phyloP scores from a whole-genome alignment of 2,329 filamentous ascomycete species.

The Exophiala calicioides region DNA sequence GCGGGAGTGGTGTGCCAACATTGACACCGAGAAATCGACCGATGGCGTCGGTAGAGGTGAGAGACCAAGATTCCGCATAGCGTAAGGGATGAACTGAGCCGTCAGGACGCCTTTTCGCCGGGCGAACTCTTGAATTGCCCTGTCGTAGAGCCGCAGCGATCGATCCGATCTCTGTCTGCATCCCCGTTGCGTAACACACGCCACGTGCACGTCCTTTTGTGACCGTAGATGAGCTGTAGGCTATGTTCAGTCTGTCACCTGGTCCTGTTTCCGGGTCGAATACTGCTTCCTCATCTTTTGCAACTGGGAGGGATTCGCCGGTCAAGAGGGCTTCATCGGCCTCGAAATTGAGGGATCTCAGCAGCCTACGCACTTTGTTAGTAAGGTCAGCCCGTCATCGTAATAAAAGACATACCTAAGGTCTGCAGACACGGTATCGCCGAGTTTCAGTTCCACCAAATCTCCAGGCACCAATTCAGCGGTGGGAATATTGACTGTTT shows the following conservation, averaged over 20 bases:
- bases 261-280: constrained; percentile 57
- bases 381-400: not conserved
- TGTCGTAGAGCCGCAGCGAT: constrained; percentile 66
- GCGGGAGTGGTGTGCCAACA: constrained; percentile 69
- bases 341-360: constrained; percentile 61
- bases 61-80: constrained; percentile 53
- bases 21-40: constrained; percentile 67
- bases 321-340: constrained; percentile 64
- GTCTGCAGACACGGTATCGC: constrained; percentile 52
- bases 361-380: constrained; percentile 5
- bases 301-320: constrained; percentile 61
- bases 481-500: constrained; percentile 52
- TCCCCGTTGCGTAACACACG: constrained; percentile 62
- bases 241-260: constrained; percentile 63
- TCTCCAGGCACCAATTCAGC: constrained; percentile 60
- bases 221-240: constrained; percentile 63
- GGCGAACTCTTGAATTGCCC: constrained; percentile 54
- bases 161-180: constrained; percentile 64
- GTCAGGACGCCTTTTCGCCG: constrained; percentile 54
- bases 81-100: constrained; percentile 55
- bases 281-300: constrained; percentile 52
- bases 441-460: constrained; percentile 53
- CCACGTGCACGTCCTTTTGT: constrained; percentile 63
- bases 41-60: constrained; percentile 59
- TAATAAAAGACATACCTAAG: constrained; percentile 43